These are phyloP conservation scores for Aquanectria penicillioides DNA, from an alignment of 2,329 filamentous ascomycete genomes.

Conservation along the genomic window DNA sequence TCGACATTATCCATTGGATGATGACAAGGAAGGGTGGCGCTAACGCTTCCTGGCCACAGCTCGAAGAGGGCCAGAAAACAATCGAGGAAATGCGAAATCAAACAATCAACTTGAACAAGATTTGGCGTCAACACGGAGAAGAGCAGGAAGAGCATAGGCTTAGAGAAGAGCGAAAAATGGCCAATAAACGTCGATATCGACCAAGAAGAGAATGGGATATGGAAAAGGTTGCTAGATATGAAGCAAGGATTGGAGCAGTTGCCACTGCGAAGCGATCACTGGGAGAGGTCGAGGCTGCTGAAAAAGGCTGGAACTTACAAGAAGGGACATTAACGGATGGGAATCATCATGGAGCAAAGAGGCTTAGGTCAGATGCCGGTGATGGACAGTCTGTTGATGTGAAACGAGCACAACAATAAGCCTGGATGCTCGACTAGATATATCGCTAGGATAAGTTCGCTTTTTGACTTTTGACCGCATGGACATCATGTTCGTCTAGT, in stretches of 20 bases:
- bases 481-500: neutral
- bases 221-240: conserved; percentile 27
- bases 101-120: conserved; percentile 24
- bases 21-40: conserved; percentile 35
- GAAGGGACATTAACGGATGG: neutral
- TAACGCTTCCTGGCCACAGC: conserved; percentile 28
- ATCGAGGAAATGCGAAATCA: conserved; percentile 34
- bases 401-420: neutral
- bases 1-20: conserved; percentile 34
- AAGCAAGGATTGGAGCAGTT: too few relatives aligned
- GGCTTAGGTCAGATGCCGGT: neutral
- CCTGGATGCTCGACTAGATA: too few relatives aligned
- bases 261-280: neutral
- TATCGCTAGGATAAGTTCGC: too few relatives aligned
- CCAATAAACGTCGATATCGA: conserved; percentile 37
- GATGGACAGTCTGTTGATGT: neutral
- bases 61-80: conserved; percentile 27
- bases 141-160: conserved; percentile 22
- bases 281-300: neutral
- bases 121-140: conserved; percentile 27
- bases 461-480: neutral
- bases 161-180: conserved; percentile 33
- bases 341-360: neutral
- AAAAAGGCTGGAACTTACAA: neutral
- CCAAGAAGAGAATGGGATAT: conserved; percentile 31